phyloP scores from a whole-genome alignment of 73 alveolate genomes.

The Symbiodinium natans region DNA sequence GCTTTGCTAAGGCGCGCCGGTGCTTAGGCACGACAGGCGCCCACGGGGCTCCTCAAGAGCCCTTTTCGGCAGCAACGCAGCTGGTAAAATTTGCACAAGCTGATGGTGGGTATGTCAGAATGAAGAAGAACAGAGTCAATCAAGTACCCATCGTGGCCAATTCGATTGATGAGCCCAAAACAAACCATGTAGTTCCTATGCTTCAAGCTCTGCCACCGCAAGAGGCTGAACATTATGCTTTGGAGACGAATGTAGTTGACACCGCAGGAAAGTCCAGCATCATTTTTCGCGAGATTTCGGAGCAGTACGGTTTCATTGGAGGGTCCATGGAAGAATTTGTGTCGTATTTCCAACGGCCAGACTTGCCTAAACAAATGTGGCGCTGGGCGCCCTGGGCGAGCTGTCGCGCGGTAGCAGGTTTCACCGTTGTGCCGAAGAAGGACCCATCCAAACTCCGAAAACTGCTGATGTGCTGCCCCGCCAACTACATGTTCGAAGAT shows the following conservation, averaged over 20 bases:
- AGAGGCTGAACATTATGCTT: not conserved
- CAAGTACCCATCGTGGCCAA: constrained; percentile 19
- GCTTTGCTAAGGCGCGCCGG: constrained; percentile 34
- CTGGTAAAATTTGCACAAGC: not conserved
- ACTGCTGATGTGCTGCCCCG: not conserved
- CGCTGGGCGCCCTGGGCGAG: not conserved
- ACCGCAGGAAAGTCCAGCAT: not conserved
- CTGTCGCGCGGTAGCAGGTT: not conserved
- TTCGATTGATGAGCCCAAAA: not conserved
- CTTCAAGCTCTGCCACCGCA: constrained; percentile 8
- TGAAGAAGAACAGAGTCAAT: not conserved
- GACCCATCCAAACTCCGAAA: not conserved
- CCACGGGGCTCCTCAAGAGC: too few relatives aligned
- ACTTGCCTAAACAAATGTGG: constrained; percentile 16
- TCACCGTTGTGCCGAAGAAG: constrained; percentile 25
- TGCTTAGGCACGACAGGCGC: constrained; percentile 35
- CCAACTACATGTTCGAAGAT: constrained; percentile 5
- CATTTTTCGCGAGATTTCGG: not conserved
- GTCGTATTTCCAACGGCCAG: not conserved
- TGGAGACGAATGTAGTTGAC: not conserved
- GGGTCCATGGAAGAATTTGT: not conserved
- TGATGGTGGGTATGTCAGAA: constrained; percentile 9
- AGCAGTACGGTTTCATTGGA: constrained; percentile 7
- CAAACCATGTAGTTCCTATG: constrained; percentile 30
- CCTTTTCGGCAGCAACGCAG: not conserved